Evolutionary conservation across 1,284 basidiomycete genomes (phyloP), one percentile per base, ranked within the genome.

Genomic region (Earliella scabrosa): DNA sequence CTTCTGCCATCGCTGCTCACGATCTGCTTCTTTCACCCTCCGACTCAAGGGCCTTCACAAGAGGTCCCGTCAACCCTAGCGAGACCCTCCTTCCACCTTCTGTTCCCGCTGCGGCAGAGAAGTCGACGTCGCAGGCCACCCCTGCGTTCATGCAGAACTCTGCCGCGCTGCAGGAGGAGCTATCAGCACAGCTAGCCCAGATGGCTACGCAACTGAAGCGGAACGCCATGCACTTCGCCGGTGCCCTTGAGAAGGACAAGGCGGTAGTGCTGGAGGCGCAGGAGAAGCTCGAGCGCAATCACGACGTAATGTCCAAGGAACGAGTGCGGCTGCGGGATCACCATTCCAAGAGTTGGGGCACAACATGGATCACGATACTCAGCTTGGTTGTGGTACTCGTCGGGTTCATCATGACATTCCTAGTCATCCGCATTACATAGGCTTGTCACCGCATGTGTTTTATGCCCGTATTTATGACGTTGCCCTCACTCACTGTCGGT

Each of bases 161-260:
- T 10, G 79, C 75, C 16, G 78, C 81, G 0, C 73, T 88, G 2
- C 91, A 93, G 26, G 83, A 91, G 58, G 84, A 90, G 38, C 81
- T 93, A 40, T 82, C 88, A 0, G 78, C 79, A 4, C 89, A 93
- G 68, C 82, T 93, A 18, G 86, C 86, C 1, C 73, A 82, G 39
- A 93, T 93, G 91, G 88, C 90, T 1, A 75, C 82, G 2, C 91
- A 93, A 69, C 81, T 93, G 44, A 87, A 86, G 65, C 79, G 80
- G 23, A 93, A 93, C 61, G 85, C 88, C 0, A 66, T 85, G 1
- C 83, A 91, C 60, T 92, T 93, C 66, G 81, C 86, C 3, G 77
- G 79, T 2, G 75, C 84, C 13, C 75, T 93, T 1, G 82, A 73
- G 40, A 83, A 83, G 56, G 91, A 93, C 68, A 82, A 86, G 66